Base-by-base conservation (phyloP, 1,284 basidiomycete species). In the Melampsora larici-populina region DNA sequence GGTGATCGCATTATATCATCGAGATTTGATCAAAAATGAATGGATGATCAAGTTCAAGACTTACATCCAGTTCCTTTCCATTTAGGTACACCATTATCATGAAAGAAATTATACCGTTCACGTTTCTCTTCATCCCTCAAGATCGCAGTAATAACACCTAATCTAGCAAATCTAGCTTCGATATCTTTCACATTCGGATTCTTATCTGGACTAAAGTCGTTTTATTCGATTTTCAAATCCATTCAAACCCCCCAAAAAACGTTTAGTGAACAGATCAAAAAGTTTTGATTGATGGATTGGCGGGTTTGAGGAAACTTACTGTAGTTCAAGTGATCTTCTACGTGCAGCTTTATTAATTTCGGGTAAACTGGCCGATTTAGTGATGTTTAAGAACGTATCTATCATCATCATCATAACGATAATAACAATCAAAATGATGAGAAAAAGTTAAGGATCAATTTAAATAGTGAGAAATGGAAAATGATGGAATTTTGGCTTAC, bases 291-390 rank as follows among this genome's bases (percentile, higher is more conserved):
- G n/a, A n/a, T n/a, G n/a, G n/a, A n/a, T n/a, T n/a, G n/a, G n/a
- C 66, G 48, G 9, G 29, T 64, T n/a, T 31, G 24, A 55, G 64
- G 24, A n/a, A 58, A 49, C 9, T 11, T 69, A 95, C 92, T 96
- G 94, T 70, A 94, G 86, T 79, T 89, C 87, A 82, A 96, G 88
- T 83, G 93, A 81, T 21, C 80, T 80, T 85, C 90, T 95, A 81
- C 93, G 87, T 85, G 96, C 96, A 15, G 94, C 92, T 83, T 91
- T 92, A 70, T 88, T 88, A 80, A 97, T 92, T 81, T 95, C 91
- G 29, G 87, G 79, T 6, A 89, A 88, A 24, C 78, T 79, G 0
- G 81, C 82, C 1, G 73, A 48, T 64, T 80, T 80, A 13, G 82
- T 80, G 11, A 81, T 75, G 79, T 83, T 83, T 26, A 83, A 69